Base-by-base conservation (phyloP, 257 asterid species). In the Forsythia viridissima region DNA sequence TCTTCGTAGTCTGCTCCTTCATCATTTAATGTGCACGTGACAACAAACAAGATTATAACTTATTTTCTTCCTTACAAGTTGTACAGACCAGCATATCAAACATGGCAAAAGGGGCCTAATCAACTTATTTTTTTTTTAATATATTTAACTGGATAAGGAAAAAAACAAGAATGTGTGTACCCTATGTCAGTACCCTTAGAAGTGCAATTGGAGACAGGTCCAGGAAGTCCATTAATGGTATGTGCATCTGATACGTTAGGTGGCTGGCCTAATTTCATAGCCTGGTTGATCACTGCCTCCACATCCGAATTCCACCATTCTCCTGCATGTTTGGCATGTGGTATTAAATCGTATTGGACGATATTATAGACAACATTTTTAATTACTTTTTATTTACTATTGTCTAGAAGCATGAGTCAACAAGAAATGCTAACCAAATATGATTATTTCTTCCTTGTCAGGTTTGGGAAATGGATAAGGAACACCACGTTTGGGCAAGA, bases 401-500 rank as follows among this genome's bases (percentile, higher is more conserved):
- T 9, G 10, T 59, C 11, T 59, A 34, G 30, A 57, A 57, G 36
- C 30, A 57, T n/a, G 36, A n/a, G 3, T 57, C 30, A 2, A 8
- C 4, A 37, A 9, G 6, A 65, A n/a, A 42, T 4, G 38, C 84
- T 73, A 40, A 92, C 96, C 97, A 70, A 92, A 71, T 51, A 92
- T 36, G 82, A 92, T 81, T 46, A 90, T 85, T 77, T 89, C 86
- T 80, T 92, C 94, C 79, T 89, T 77, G 40, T 88, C 83, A 1
- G 94, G 94, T 70, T 91, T 88, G 30, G 96, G 93, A 55, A 87
- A 92, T n/a, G 96, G 97, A 74, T 91, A 92, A 71, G 91, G 86
- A 73, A 86, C 84, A 3, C 93, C 91, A 0, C 34, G 85, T 42
- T 88, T 91, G 16, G 96, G 94, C 74, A 89, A 68, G 72, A 92